phyloP scores from a whole-genome alignment of 1,284 basidiomycete genomes.

The Cryptococcus floricola region DNA sequence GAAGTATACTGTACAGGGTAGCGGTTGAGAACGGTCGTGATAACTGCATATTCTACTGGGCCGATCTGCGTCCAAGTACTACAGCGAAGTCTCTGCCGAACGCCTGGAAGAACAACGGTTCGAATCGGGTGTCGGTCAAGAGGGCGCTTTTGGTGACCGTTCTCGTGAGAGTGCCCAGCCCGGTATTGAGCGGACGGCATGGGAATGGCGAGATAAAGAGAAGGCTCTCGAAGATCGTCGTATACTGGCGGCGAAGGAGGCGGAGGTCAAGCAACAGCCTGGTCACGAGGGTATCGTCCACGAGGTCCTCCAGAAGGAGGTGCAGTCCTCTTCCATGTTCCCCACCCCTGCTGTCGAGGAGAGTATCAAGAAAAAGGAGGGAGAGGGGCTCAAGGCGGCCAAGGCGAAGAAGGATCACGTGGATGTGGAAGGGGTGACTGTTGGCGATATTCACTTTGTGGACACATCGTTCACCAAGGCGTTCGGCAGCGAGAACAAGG shows the following conservation, averaged over 20 bases:
- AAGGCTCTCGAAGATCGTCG: conserved; percentile 16
- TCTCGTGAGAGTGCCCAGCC: conserved; percentile 7
- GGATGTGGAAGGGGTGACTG: neutral
- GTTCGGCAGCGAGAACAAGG: conserved; percentile 5
- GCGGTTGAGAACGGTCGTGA: no score
- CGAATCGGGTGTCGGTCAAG: conserved; percentile 26
- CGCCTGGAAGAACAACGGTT: conserved; percentile 38
- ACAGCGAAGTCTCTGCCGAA: conserved; percentile 34
- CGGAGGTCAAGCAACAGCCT: conserved; percentile 11
- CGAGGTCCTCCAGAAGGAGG: conserved; percentile 12
- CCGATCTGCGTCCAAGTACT: no score
- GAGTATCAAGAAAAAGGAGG: conserved; percentile 13
- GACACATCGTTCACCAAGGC: conserved; percentile 11
- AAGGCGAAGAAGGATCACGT: conserved; percentile 2
- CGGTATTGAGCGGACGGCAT: conserved; percentile 37
- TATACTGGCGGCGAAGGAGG: conserved; percentile 8
- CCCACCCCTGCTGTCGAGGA: conserved; percentile 15
- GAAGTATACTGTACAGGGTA: no score
- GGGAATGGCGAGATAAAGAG: conserved; percentile 43
- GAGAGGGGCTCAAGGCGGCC: conserved; percentile 2
- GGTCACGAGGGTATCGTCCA: conserved; percentile 12
- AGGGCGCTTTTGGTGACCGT: conserved; percentile 33
- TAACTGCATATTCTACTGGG: no score
- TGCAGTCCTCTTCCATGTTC: conserved; percentile 13
- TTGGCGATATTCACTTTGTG: conserved; percentile 12